Evolutionary conservation across 805 yeast species (phyloP), one percentile per base, ranked within the genome.

Genomic region (Clavispora asparagi): DNA sequence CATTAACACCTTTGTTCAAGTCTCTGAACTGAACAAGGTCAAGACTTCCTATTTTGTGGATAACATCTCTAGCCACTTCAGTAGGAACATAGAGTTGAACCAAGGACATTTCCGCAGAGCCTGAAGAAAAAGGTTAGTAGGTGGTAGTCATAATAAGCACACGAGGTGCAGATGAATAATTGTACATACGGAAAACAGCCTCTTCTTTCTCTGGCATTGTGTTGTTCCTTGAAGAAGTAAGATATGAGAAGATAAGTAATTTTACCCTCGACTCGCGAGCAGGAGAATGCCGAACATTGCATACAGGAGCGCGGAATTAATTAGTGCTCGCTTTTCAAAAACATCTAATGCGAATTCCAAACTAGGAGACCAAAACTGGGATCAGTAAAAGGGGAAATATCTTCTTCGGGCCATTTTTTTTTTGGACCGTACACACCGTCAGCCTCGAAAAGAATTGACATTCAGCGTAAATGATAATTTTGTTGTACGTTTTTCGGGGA

Each of bases 41-140:
- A 62, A 88, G 72, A 54, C 87, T 89, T 5, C 99, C 99, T 32
- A 94, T 71, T 26, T 87, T 80, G 47, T 88, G 79, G n/a, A 90
- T 84, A 33, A 89, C 81, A 49, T 90, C 95, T 52, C 97, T 75
- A 7, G 96, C 81, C 39, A 87, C 83, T 67, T 94, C 99, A 26
- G 87, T 82, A 8, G 98, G 92, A 49, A 94, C 81, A 65, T 88
- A 92, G 56, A 94, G 74, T 71, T 94, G 97, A 44, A 92, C 86
- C 57, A 91, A 78, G 41, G 95, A 81, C 98, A 94, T 95, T 60
- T 87, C 95, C 84, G 98, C 98, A 47, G 98, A 91, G 76, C 97
- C 73, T 43, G 28, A 36, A 65, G 35, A 46, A 38, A 37, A 11
- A 56, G 7, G 60, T 55, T 57, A 53, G 61, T 58, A 54, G 17